Base-by-base conservation (phyloP, 2,329 filamentous ascomycete genomes). In the Stemphylium beticola region DNA sequence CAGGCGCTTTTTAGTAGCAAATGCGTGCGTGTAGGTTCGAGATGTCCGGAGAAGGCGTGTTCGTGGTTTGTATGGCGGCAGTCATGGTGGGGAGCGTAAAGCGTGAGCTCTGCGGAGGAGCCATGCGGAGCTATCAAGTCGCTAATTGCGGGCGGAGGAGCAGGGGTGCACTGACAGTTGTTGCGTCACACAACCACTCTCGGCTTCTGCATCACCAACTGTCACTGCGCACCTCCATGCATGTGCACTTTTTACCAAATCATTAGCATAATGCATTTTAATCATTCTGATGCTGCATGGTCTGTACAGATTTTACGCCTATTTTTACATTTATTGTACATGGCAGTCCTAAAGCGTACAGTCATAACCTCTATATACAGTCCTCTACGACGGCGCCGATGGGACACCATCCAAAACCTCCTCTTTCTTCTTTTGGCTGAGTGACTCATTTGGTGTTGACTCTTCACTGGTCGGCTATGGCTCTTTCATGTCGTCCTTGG, bases 91-190 rank as follows among this genome's bases (percentile, higher is more conserved):
- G 59, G 58, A 58, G 44, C 41, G 34, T 40, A 41, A 41, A 51
- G 45, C 46, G 49, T 49, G 47, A 59, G 53, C 52, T 46, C 52
- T 48, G 55, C 57, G 50, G 56, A 61, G 60, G 54, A 64, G 57
- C 59, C 60, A 55, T 51, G 47, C 52, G 51, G 51, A 54, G 46
- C 51, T 49, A 39, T 44, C 31, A 54, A 26, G 40, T 54, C 51
- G 51, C 51, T 33, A 54, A 54, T 38, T 31, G 40, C 47, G 43
- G 52, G 40, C 36, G 29, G 52, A 48, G 39, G 43, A 55, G 47
- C 55, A 58, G 55, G 55, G 55, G 39, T 51, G 55, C 40, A 33
- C 34, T 24, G 17, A 24, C 24, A 29, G 36, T 11, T 20, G 18
- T 45, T 46, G 42, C 43, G 43, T 53, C 43, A 49, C 24, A 49